These are phyloP conservation scores for Cutaneotrichosporon cavernicola DNA, from an alignment of 1,284 basidiomycete species.

Conservation along the genomic window DNA sequence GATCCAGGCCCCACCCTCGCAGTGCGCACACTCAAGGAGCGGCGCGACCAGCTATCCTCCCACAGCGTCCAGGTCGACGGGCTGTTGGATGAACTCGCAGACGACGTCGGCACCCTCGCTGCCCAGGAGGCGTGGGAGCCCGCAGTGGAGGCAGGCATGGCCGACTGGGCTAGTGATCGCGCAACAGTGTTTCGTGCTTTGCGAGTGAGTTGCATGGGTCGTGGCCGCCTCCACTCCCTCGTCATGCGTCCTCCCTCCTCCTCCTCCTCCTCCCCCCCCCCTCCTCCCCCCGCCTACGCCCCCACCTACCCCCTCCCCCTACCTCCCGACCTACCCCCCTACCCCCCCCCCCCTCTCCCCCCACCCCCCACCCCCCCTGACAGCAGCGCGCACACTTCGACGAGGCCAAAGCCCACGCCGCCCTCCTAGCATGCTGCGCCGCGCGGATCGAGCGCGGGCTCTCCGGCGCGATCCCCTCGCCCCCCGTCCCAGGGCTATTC, in stretches of 20 bases:
- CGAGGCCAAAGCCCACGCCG: slow-evolving; percentile 29
- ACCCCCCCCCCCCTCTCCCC: background rate
- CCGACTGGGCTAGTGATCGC: slow-evolving; percentile 44
- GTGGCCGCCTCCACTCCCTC: too few relatives aligned
- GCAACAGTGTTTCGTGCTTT: slow-evolving; percentile 44
- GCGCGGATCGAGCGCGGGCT: slow-evolving; percentile 32
- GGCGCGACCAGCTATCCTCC: slow-evolving; percentile 35
- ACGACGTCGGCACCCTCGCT: slow-evolving; percentile 40
- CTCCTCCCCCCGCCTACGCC: too few relatives aligned
- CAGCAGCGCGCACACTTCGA: slow-evolving; percentile 43
- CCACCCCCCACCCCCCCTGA: background rate
- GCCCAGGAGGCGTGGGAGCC: slow-evolving; percentile 47
- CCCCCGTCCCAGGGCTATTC: slow-evolving; percentile 35
- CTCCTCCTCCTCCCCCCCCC: background rate
- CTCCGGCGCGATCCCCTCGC: slow-evolving; percentile 34
- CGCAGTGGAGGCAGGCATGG: slow-evolving; percentile 33
- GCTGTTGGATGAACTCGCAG: slow-evolving; percentile 35
- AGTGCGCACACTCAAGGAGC: slow-evolving; percentile 4
- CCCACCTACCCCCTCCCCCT: background rate
- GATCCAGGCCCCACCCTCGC: slow-evolving; percentile 9
- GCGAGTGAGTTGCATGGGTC: slow-evolving; percentile 33
- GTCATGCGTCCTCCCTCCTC: too few relatives aligned
- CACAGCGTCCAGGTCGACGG: slow-evolving; percentile 33
- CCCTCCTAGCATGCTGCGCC: slow-evolving; percentile 31
- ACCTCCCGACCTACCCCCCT: too few relatives aligned